Evolutionary conservation across 2,329 filamentous ascomycete genomes (phyloP), one percentile per base, ranked within the genome.

Genomic region (Arthrinium phaeospermum): DNA sequence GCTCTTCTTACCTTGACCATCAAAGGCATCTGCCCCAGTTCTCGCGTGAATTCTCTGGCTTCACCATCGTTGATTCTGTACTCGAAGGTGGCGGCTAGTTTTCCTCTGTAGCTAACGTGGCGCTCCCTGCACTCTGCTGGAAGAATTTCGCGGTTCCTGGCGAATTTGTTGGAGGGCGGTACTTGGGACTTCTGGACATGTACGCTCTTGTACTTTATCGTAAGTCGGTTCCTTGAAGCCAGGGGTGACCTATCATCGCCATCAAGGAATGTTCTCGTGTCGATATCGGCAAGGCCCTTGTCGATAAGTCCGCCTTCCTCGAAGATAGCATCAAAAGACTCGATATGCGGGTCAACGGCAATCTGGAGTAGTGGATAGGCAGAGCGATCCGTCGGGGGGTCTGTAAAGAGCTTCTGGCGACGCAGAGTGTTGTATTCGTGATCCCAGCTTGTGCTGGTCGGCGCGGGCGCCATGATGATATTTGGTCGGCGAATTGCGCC

Each of bases 71-170:
- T 98, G 78, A 99, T 88, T 75, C 89, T 90, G 81, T 94, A 98
- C 81, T 98, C 94, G 69, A 99, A 87, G 22, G 92, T 92, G 10
- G 93, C 94, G 70, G 92, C 91, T 76, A 99, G 88, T 82, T 93
- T 94, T 72, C 96, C 96, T 80, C 95, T 89, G 83, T 99, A 99
- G 44, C 95, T 94, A 71, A 91, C 91, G 86, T 98, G 96, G 67
- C 96, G 91, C 85, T 99, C 96, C 87, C 96, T 91, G 85, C 95
- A 98, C 85, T 99, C 96, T 49, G 96, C 91, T 0, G 96, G 96
- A 73, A 95, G 90, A 76, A 99, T 94, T 79, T 96, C 93, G 80
- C 96, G 90, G 82, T 94, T 94, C 77, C 89, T 91, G 87, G 93
- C 93, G 79, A 93, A 91, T 83, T 97, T 98, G 86, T 98, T 98